Evolutionary conservation across 805 yeast species (phyloP), one percentile per base, ranked within the genome.

Genomic region (Myxozyma neotropica): DNA sequence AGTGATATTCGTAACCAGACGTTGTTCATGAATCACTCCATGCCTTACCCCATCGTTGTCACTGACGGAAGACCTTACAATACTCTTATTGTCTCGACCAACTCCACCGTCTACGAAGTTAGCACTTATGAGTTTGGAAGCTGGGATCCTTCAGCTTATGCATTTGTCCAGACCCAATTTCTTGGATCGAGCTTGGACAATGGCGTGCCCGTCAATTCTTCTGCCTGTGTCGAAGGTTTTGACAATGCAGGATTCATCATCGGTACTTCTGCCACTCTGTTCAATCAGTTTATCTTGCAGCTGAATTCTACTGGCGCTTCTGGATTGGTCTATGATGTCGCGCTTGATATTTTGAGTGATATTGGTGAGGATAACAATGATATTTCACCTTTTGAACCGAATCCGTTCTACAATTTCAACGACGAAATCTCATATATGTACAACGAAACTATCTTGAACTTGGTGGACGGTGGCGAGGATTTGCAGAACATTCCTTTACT

Each of bases 261-360:
- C 74, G 96, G 95, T 39, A 85, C 96, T 5, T 88, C 96, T 1
- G 87, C 96, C 1, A 79, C 93, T 0, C 73, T 90, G 49, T 90
- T 90, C 77, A 89, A 88, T 70, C 84, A 83, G 71, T 77, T 86
- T 53, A 69, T 88, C 19, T 72, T 86, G 46, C 79, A 80, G 64
- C 72, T 87, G 58, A 84, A 86, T 70, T 71, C 83, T 21, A 79
- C 86, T 1, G 79, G 81, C 24, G 61, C 82, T 1, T 67, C 79
- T 2, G 83, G 84, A 15, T 75, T 75, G 23, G 66, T 85, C 8
- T 75, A 77, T 60, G 71, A 75, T n/a, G 68, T 84, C 12, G 75
- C 83, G 2, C 67, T 74, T n/a, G 70, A 72, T 51, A 76, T 84
- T 69, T 75, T 87, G 58, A 59, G 66, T 3, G 79, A 77, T 40